These are phyloP conservation scores for Calonectria pseudoreteaudii DNA, from an alignment of 2,329 filamentous ascomycete genomes.

Conservation along the genomic window DNA sequence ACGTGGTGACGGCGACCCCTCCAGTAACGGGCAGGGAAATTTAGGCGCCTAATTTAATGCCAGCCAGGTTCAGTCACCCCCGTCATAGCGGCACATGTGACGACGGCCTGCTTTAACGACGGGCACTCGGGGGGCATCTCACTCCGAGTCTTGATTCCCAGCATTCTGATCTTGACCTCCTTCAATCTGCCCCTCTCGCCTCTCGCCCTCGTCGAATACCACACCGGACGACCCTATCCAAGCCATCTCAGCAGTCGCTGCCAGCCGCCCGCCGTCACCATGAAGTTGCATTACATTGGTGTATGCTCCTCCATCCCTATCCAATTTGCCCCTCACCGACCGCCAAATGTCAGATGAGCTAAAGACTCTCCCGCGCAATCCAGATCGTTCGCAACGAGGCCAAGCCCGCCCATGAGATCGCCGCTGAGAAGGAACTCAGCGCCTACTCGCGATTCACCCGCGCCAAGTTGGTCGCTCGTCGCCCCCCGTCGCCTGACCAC, in stretches of 20 bases:
- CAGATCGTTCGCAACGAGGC: slow-evolving; percentile 85
- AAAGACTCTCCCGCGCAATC: slow-evolving; percentile 36
- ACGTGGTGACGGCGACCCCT: not conserved
- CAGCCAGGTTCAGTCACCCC: slow-evolving; percentile 28
- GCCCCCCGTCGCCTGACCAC: not conserved
- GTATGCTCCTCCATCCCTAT: slow-evolving; percentile 63
- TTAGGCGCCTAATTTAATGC: slow-evolving; percentile 26
- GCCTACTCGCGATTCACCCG: slow-evolving; percentile 85
- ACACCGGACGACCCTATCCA: not conserved
- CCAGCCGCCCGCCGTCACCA: slow-evolving; percentile 55
- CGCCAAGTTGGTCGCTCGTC: slow-evolving; percentile 64
- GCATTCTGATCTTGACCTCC: slow-evolving; percentile 22
- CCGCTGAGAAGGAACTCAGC: slow-evolving; percentile 80
- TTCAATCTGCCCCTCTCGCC: slow-evolving; percentile 13
- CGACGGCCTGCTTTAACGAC: slow-evolving; percentile 37
- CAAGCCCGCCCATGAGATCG: slow-evolving; percentile 82
- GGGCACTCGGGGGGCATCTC: slow-evolving; percentile 25
- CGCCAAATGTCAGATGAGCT: slow-evolving; percentile 31
- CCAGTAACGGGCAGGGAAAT: slow-evolving; percentile 19
- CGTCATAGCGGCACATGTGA: slow-evolving; percentile 44
- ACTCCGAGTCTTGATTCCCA: slow-evolving; percentile 22
- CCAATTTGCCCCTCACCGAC: slow-evolving; percentile 40
- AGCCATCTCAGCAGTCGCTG: not conserved
- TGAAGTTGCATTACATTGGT: slow-evolving; percentile 91
- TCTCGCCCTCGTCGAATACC: not conserved